Evolutionary conservation across 2,329 filamentous ascomycete genomes (phyloP), one percentile per base, ranked within the genome.

Genomic region (Arthrobotrys entomopaga): DNA sequence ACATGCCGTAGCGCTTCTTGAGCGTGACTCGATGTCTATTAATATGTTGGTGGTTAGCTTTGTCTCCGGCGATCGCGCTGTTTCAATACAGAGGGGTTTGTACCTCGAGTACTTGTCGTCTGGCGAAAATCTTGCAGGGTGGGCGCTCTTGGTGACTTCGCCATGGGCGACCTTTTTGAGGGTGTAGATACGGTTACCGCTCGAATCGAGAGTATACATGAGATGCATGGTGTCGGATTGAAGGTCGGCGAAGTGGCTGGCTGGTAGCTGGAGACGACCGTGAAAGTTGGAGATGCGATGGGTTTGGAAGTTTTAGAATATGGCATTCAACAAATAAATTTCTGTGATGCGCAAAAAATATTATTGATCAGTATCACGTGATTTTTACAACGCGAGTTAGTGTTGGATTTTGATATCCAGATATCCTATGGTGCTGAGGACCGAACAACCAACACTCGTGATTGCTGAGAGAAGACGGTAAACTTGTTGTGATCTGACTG

Each of bases 81-180:
- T 29, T 22, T 24, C 11, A 15, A 22, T 4, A 7, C 34, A 2
- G 11, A 43, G 26, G n/a, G 16, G 16, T n/a, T 1, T 40, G 59
- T 81, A 88, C 86, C 87, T 85, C 80, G 93, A 97, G 87, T 96
- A 98, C 86, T 97, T 97, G 86, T 99, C 95, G 84, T 99, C 95
- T 77, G 95, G 95, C 53, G 92, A 97, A 86, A 98, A 99, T 79
- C 95, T 88, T 49, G 95, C 95, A 53, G 95, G 94, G 84, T 98
- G 94, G 66, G 95, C 95, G 63, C 91, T 95, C 86, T 96, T 97
- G 82, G 94, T 96, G 80, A 97, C 92, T 81, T 93, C 88, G 81
- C 91, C 90, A 79, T 89, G 86, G 75, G 85, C 46, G 78, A 96
- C 88, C 85, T 98, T 97, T 85, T 97, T 94, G 78, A 98, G 88